Percentiles rank a stretch among this genome's conserved stretches.
These are phyloP conservation scores for Annulohypoxylon stygium DNA, from an alignment of 495 filamentous ascomycete species.

Conservation along the genomic window DNA sequence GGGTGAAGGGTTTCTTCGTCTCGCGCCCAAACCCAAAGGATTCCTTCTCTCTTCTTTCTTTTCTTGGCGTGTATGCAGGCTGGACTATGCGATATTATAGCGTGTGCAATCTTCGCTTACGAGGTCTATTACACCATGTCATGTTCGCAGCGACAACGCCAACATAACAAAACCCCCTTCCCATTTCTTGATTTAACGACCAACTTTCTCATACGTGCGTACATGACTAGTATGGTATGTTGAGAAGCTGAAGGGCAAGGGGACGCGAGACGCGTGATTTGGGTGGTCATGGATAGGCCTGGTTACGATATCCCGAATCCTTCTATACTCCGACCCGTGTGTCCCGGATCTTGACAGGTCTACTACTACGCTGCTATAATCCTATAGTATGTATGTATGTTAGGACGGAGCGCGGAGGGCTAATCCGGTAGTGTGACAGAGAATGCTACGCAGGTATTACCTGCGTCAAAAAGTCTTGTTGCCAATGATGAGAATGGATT, in stretches of 20 bases:
- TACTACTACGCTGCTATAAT: background rate
- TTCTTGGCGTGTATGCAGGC: constrained; percentile 17
- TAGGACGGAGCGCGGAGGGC: background rate
- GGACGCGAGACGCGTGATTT: constrained; percentile 1
- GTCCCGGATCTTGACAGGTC: background rate
- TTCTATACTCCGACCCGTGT: background rate
- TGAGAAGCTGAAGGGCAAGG: background rate
- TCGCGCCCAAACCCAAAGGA: constrained; percentile 13
- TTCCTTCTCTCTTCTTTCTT: constrained; percentile 2
- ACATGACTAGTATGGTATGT: background rate
- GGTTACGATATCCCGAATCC: constrained; percentile 1
- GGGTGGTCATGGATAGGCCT: background rate
- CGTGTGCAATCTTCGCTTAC: constrained; percentile 11
- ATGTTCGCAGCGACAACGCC: background rate
- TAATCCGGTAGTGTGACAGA: background rate
- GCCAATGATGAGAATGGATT: background rate
- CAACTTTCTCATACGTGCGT: background rate
- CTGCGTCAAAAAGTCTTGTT: constrained; percentile 1
- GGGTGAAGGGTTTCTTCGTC: background rate
- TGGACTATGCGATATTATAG: constrained; percentile 6
- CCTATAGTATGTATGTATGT: background rate
- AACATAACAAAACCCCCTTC: background rate
- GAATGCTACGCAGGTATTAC: constrained; percentile 11
- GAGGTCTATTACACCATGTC: background rate
- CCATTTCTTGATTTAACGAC: background rate